Conservation (phyloP, 305 asterid species). For the Solanum aculeatissimum region DNA sequence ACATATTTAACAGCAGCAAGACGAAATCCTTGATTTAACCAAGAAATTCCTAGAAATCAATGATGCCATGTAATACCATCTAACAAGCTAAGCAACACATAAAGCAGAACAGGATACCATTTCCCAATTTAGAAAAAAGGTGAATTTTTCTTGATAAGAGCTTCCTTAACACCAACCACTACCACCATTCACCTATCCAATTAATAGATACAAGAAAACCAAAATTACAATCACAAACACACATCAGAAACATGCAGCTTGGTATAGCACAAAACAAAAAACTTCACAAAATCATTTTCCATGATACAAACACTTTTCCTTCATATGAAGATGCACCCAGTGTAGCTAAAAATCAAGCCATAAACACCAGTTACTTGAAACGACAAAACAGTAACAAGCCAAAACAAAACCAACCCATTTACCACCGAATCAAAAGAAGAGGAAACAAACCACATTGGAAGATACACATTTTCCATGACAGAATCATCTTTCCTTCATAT, state of each 20-base stretch:
- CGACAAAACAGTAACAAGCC: neutral
- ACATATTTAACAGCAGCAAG: neutral
- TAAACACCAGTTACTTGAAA: neutral
- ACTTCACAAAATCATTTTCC: neutral
- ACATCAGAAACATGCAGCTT: neutral
- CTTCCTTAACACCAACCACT: neutral
- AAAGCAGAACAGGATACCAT: neutral
- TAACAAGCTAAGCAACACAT: neutral
- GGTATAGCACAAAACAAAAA: neutral
- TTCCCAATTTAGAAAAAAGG: neutral
- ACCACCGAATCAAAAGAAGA: neutral
- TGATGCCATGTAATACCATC: neutral
- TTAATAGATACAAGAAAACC: neutral
- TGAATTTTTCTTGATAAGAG: neutral
- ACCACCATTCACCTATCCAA: neutral
- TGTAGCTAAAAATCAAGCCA: neutral
- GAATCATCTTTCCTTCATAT: neutral
- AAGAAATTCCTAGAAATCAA: neutral
- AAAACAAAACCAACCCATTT: neutral
- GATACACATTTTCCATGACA: neutral
- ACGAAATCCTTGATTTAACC: neutral
- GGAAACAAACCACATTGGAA: neutral
- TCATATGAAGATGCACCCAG: neutral
- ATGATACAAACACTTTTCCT: neutral
- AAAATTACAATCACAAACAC: neutral